Evolutionary conservation across 78 protist genomes (phyloP).

Genomic region (Guillardia theta): DNA sequence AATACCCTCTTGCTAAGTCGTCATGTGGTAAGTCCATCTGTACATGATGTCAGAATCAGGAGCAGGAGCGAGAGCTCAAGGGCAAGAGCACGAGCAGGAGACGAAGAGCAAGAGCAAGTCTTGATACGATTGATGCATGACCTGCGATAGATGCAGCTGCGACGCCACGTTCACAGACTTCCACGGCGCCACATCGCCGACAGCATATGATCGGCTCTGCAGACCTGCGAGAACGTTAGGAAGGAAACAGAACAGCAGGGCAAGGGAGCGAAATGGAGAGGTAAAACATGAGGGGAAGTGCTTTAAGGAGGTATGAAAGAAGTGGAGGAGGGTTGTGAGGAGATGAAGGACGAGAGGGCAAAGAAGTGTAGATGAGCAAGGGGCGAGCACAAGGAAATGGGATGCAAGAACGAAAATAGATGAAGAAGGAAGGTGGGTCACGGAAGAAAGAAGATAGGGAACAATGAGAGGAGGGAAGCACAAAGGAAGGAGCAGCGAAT

Average conservation of each 20-base stretch:
- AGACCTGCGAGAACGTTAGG: too few species aligned
- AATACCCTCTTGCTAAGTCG: not conserved
- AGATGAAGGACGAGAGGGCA: not conserved
- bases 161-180: not conserved
- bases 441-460: not conserved
- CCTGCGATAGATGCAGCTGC: not conserved
- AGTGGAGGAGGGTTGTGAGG: too few species aligned
- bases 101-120: not conserved
- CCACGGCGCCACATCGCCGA: not conserved
- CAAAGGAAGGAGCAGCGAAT: not conserved
- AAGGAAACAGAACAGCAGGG: too few species aligned
- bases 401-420: not conserved
- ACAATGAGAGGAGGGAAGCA: not conserved
- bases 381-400: not conserved
- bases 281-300: too few species aligned
- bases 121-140: not conserved
- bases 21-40: not conserved
- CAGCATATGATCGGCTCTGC: not conserved
- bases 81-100: not conserved
- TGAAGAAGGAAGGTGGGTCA: not conserved
- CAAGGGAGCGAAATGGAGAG: too few species aligned
- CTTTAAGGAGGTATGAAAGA: too few species aligned
- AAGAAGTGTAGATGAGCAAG: not conserved
- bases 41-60: not conserved
- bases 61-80: not conserved